Conservation (phyloP, 2,329 filamentous ascomycete species). For the Sclerotinia borealis region DNA sequence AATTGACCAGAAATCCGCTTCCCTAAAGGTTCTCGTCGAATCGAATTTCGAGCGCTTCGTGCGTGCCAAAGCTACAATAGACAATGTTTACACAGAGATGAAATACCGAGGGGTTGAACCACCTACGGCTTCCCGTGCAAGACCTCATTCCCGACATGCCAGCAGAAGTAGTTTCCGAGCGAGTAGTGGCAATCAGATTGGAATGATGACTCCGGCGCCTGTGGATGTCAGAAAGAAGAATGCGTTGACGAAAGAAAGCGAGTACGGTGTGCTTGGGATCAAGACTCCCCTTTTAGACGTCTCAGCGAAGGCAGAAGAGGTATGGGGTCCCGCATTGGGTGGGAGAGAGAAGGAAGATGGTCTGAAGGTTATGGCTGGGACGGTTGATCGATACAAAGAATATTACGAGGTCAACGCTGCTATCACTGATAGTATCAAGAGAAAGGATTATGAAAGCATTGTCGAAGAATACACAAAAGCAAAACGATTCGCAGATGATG, state of each 20-base stretch:
- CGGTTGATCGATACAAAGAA: slow-evolving; percentile 72
- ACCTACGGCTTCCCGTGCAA: slow-evolving; percentile 34
- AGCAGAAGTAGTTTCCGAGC: slow-evolving; percentile 36
- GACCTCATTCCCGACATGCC: slow-evolving; percentile 32
- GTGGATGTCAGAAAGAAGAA: slow-evolving; percentile 71
- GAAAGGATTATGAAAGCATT: slow-evolving; percentile 82
- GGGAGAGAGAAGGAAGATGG: slow-evolving; percentile 87
- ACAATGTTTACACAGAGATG: slow-evolving; percentile 99
- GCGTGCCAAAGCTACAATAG: slow-evolving; percentile 92
- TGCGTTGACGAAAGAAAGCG: slow-evolving; percentile 84
- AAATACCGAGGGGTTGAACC: slow-evolving; percentile 61
- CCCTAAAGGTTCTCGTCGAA: slow-evolving; percentile 91
- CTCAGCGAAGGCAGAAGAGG: slow-evolving; percentile 89
- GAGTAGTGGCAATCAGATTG: slow-evolving; percentile 33
- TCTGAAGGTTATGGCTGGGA: slow-evolving; percentile 68
- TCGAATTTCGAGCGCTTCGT: slow-evolving; percentile 99
- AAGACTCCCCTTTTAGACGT: slow-evolving; percentile 83
- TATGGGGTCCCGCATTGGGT: slow-evolving; percentile 91
- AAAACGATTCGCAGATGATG: slow-evolving; percentile 74
- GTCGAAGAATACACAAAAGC: slow-evolving; percentile 83
- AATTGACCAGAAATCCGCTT: slow-evolving; percentile 96
- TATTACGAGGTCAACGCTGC: slow-evolving; percentile 75
- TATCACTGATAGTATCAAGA: slow-evolving; percentile 78
- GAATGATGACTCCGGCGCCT: slow-evolving; percentile 25
- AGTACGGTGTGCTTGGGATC: slow-evolving; percentile 83